Conservation (phyloP, 106 monocot genomes). For the Allium fistulosum region DNA sequence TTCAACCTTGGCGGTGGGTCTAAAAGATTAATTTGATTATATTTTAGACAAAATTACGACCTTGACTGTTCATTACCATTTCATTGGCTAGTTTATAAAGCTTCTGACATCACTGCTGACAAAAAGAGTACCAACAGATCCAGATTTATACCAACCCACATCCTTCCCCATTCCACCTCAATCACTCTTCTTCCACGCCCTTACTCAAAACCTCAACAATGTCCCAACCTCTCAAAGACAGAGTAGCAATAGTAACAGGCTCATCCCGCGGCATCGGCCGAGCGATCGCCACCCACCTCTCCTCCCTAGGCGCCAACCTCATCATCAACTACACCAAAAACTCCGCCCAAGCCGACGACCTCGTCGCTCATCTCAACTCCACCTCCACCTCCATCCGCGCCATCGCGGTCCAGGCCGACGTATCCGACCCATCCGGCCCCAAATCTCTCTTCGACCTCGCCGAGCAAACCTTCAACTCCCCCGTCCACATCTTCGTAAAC, state of each 20-base stretch:
- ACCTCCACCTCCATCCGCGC: conserved; percentile 15
- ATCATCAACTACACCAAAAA: conserved; percentile 39
- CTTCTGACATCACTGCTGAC: too few species aligned
- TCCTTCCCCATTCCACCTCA: too few species aligned
- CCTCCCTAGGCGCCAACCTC: conserved; percentile 49
- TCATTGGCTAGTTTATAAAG: too few species aligned
- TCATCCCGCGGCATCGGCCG: conserved; percentile 57
- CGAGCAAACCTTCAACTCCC: conserved; percentile 29
- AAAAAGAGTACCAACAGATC: too few species aligned
- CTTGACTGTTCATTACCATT: too few species aligned
- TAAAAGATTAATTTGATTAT: too few species aligned
- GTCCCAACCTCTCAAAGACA: conserved; percentile 28
- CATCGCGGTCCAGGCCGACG: conserved; percentile 39
- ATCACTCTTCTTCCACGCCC: too few species aligned
- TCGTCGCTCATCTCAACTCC: conserved; percentile 32
- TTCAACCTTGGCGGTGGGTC: too few species aligned
- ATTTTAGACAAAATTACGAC: too few species aligned
- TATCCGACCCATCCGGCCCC: conserved; percentile 23
- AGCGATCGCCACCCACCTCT: conserved; percentile 39
- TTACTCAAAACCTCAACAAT: background rate
- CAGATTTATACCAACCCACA: too few species aligned
- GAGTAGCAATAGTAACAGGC: conserved; percentile 61
- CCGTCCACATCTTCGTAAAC: conserved; percentile 32
- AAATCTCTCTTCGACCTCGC: conserved; percentile 51
- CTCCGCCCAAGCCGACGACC: conserved; percentile 35